Conservation (phyloP, 495 filamentous ascomycete genomes). For the Clohesyomyces aquaticus region DNA sequence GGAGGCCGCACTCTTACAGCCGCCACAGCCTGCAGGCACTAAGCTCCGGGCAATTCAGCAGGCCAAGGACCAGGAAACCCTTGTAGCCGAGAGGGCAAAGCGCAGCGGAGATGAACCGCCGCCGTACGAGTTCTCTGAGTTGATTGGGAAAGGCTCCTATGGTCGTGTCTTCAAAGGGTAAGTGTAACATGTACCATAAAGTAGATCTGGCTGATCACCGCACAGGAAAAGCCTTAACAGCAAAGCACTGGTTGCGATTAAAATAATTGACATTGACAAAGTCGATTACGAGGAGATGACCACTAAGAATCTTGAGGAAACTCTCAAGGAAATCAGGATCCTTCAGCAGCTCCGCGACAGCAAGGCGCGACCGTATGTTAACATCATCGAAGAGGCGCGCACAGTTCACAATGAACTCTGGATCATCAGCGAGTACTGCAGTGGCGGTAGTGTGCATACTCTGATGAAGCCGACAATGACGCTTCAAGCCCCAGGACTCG, state of each 20-base stretch:
- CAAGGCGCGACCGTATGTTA: slow-evolving; percentile 82
- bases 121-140: slow-evolving; percentile 79
- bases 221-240: slow-evolving; percentile 58
- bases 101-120: slow-evolving; percentile 46
- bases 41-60: slow-evolving; percentile 86
- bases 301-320: slow-evolving; percentile 79
- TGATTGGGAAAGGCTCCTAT: slow-evolving; percentile 95
- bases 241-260: slow-evolving; percentile 78
- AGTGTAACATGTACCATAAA: slow-evolving; percentile 18
- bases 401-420: slow-evolving; percentile 86
- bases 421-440: slow-evolving; percentile 95
- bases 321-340: slow-evolving; percentile 85
- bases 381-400: slow-evolving; percentile 83
- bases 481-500: slow-evolving; percentile 53
- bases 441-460: slow-evolving; percentile 92
- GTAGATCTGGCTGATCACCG: not conserved
- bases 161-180: slow-evolving; percentile 91
- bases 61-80: slow-evolving; percentile 86
- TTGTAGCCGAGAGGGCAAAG: slow-evolving; percentile 44
- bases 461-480: slow-evolving; percentile 58
- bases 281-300: slow-evolving; percentile 72
- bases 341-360: slow-evolving; percentile 81
- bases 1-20: slow-evolving; percentile 31
- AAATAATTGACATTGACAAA: slow-evolving; percentile 93
- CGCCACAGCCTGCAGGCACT: slow-evolving; percentile 27